Evolutionary conservation across 139 green algal species (phyloP).

Genomic region (Picochlorum sp.): DNA sequence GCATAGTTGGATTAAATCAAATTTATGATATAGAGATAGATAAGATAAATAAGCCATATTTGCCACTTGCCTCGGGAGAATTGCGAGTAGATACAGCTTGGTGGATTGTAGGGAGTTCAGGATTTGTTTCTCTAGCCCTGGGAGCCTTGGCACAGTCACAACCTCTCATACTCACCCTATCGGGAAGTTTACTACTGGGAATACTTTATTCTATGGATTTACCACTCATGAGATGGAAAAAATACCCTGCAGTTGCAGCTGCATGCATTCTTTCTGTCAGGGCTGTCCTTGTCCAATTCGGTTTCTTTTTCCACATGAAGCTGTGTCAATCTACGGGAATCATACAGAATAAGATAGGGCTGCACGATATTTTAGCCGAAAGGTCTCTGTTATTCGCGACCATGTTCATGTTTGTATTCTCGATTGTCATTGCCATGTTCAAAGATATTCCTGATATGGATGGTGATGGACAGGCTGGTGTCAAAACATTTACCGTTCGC

Average conservation of each 20-base stretch:
- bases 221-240: conserved; percentile 88
- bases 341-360: conserved; percentile 21
- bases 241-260: conserved; percentile 68
- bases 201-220: conserved; percentile 79
- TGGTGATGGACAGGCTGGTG: conserved; percentile 58
- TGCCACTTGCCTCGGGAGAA: conserved; percentile 85
- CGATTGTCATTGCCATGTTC: conserved; percentile 92
- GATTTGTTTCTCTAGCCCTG: conserved; percentile 23
- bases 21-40: conserved; percentile 34
- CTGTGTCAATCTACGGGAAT: too few relatives aligned
- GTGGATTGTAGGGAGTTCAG: conserved; percentile 13
- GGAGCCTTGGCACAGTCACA: conserved; percentile 27
- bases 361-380: conserved; percentile 32
- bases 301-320: conserved; percentile 83
- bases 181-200: conserved; percentile 65
- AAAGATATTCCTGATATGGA: conserved; percentile 91
- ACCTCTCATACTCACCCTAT: conserved; percentile 68
- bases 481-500: conserved; percentile 77
- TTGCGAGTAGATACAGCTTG: conserved; percentile 45
- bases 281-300: conserved; percentile 70
- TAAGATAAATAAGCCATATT: conserved; percentile 94
- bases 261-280: conserved; percentile 74
- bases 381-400: conserved; percentile 54
- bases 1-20: conserved; percentile 82
- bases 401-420: conserved; percentile 86